Base-by-base conservation (phyloP, 2,329 filamentous ascomycete genomes). In the Paradendryphiella salina region DNA sequence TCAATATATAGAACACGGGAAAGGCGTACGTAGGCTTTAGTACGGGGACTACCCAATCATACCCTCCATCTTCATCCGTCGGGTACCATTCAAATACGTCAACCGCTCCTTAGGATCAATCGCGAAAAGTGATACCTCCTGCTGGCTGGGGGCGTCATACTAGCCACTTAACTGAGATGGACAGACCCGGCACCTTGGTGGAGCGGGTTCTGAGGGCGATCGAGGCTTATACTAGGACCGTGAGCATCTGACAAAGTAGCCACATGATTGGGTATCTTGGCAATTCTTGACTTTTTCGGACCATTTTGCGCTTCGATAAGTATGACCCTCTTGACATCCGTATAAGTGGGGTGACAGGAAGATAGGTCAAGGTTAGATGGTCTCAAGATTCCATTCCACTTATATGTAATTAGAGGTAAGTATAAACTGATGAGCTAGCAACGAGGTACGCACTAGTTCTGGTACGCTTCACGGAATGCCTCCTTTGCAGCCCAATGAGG, bases 341-440 rank as follows among this genome's bases (percentile, higher is more conserved):
- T 34, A 15, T 36, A 49, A 11, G 11, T 29, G 6, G 54, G 47
- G n/a, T 11, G 26, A 13, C 52, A 50, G 5, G 40, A 20, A 4
- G 40, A 52, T 7, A 15, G 38, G 4, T 34, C 17, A 13, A 63
- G 37, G 7, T 46, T 21, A 36, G 53, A 59, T 0, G 48, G 50
- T 13, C 21, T 18, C 14, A 53, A 20, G 14, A 61, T 59, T 8
- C 46, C 57, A 41, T 63, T 50, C 21, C 40, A 36, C 50, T 51
- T 59, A 10, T 2, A 10, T 10, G 10, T 9, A 1, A 9, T 26
- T 26, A 26, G 23, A 26, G 23, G 1, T 2, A 26, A 10, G 23
- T 9, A 26, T 5, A 10, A 1, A 3, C 23, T 2, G 23, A 26
- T 1, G 23, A 26, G 10, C 3, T 9, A 26, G 23, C 8, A 26